Conservation (phyloP, 306 rosid species). For the Inga oerstediana region DNA sequence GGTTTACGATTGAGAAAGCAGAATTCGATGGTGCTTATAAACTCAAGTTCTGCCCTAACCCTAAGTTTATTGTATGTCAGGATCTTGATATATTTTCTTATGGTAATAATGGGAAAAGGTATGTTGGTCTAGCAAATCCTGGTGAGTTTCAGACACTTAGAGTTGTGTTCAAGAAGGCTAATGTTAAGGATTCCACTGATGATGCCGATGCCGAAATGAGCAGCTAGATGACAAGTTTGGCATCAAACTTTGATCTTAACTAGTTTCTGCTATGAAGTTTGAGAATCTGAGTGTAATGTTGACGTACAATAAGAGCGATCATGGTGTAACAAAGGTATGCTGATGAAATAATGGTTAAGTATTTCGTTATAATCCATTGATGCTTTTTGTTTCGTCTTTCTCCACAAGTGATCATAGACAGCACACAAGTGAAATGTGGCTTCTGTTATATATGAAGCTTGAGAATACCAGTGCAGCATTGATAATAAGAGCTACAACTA, state of each 20-base stretch:
- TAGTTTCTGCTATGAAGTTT: not conserved
- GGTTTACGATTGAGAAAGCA: constrained; percentile 6
- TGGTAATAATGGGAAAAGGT: not conserved
- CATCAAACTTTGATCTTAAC: not conserved
- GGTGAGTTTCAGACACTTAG: not conserved
- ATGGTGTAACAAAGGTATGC: not conserved
- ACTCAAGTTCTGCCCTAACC: not conserved
- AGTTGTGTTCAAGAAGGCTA: not conserved
- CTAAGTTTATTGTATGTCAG: not conserved
- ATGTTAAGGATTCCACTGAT: not conserved
- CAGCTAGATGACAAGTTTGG: not conserved
- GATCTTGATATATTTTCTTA: not conserved
- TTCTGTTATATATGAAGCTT: no score
- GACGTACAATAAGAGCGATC: not conserved
- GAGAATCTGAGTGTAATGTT: not conserved
- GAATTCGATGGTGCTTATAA: not conserved
- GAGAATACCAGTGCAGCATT: no score
- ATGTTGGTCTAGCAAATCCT: not conserved
- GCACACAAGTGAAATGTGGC: no score
- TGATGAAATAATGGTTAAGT: no score
- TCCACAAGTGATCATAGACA: no score
- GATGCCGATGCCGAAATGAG: not conserved
- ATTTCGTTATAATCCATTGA: no score
- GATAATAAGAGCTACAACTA: no score
- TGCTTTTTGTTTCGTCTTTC: no score